These are phyloP conservation scores for Candida tunisiensis DNA, from an alignment of 1,139 yeast species.

Conservation along the genomic window DNA sequence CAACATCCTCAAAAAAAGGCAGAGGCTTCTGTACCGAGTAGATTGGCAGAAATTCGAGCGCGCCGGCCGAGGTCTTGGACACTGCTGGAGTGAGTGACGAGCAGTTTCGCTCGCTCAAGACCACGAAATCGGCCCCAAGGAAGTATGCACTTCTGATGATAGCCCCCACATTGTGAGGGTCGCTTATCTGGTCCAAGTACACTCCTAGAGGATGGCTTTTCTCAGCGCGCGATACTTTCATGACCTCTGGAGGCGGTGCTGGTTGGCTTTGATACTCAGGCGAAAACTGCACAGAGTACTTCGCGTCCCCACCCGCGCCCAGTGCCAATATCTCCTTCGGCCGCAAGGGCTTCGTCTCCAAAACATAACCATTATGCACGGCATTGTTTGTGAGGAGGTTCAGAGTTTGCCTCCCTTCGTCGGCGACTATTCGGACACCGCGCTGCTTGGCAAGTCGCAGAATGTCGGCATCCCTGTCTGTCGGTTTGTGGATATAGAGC, in stretches of 20 bases:
- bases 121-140: conserved; percentile 70
- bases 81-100: conserved; percentile 67
- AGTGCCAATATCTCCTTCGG: neutral
- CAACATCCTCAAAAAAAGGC: conserved; percentile 39
- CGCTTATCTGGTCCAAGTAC: conserved; percentile 68
- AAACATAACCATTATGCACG: conserved; percentile 69
- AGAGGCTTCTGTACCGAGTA: conserved; percentile 42
- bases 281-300: conserved; percentile 1
- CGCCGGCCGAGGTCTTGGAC: conserved; percentile 77
- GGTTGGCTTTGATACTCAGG: too few species aligned
- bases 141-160: conserved; percentile 68
- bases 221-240: conserved; percentile 2
- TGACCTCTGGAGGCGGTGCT: too few species aligned
- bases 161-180: conserved; percentile 86
- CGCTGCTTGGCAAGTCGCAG: conserved; percentile 12
- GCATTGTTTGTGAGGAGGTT: conserved; percentile 48
- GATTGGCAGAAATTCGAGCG: conserved; percentile 56
- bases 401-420: conserved; percentile 36
- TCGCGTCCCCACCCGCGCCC: conserved; percentile 3
- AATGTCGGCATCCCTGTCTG: conserved; percentile 6
- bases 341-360: conserved; percentile 1
- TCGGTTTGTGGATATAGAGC: conserved; percentile 1
- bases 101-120: conserved; percentile 52
- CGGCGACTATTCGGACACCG: conserved; percentile 28
- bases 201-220: conserved; percentile 47